A percentile compares a stretch with the other conserved stretches of the same genome.
phyloP scores from a whole-genome alignment of 2,329 filamentous ascomycete species.

The Stachybotrys chartarum region DNA sequence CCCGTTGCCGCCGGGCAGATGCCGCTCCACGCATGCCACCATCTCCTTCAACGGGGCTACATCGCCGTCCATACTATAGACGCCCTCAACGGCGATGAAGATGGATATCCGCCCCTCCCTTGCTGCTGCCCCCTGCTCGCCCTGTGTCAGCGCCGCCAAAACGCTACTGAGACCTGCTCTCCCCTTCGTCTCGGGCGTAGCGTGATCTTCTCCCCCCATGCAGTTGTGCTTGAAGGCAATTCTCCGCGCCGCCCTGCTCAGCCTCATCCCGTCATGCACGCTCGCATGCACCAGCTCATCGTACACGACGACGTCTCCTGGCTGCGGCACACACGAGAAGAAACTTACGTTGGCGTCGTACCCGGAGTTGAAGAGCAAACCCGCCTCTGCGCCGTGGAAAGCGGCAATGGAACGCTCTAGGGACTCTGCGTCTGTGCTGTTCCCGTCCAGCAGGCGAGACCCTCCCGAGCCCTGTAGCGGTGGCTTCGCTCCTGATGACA shows the following conservation, averaged over 20 bases:
- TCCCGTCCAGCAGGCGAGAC: constrained; percentile 47
- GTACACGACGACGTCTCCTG: constrained; percentile 58
- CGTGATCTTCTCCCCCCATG: constrained; percentile 16
- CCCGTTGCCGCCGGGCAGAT: constrained; percentile 51
- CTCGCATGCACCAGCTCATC: constrained; percentile 75
- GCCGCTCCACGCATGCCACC: constrained; percentile 45
- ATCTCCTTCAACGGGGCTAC: constrained; percentile 57
- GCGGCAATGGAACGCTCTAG: constrained; percentile 39
- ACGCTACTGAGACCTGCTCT: constrained; percentile 17
- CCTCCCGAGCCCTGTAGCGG: constrained; percentile 40
- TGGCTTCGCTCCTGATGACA: constrained; percentile 5
- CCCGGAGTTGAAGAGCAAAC: constrained; percentile 50
- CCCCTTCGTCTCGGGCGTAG: neutral
- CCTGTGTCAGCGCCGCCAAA: constrained; percentile 20
- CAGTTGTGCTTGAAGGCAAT: constrained; percentile 53
- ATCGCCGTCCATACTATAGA: constrained; percentile 84
- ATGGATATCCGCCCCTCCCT: constrained; percentile 41
- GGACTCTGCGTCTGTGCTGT: constrained; percentile 33
- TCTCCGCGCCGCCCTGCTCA: constrained; percentile 45
- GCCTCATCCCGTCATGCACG: constrained; percentile 67
- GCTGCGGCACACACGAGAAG: constrained; percentile 52
- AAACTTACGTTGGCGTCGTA: constrained; percentile 61
- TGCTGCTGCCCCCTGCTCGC: constrained; percentile 11
- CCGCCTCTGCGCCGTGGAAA: constrained; percentile 39
- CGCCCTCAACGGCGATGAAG: constrained; percentile 61